Evolutionary conservation across 2,329 filamentous ascomycete genomes (phyloP).

Genomic region (Penicillium freii): DNA sequence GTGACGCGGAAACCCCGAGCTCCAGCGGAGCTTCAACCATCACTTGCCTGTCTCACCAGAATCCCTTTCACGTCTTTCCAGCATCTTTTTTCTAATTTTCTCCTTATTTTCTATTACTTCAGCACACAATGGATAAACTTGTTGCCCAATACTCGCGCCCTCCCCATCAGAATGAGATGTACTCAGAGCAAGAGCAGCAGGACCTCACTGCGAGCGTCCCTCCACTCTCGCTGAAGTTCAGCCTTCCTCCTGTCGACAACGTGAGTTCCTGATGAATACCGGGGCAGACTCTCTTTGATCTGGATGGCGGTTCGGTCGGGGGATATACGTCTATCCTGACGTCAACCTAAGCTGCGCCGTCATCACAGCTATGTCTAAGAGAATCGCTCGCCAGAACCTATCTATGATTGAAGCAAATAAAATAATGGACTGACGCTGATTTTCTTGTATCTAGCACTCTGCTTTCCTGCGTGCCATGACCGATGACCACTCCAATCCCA

Average conservation of each 20-base stretch:
- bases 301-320: conserved; percentile 2
- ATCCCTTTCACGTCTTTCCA: conserved; percentile 14
- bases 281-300: not conserved
- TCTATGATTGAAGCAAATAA: not conserved
- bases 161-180: conserved; percentile 69
- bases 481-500: conserved; percentile 94
- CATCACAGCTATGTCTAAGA: conserved; percentile 8
- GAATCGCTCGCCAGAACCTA: not conserved
- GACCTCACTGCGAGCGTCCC: conserved; percentile 69
- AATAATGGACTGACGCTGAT: conserved; percentile 5
- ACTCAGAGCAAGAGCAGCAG: conserved; percentile 69
- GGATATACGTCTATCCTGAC: conserved; percentile 4
- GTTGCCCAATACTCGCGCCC: conserved; percentile 88
- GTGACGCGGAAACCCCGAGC: conserved; percentile 37
- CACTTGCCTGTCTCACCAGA: conserved; percentile 16
- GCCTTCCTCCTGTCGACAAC: conserved; percentile 87
- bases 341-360: conserved; percentile 13
- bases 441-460: conserved; percentile 61
- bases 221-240: conserved; percentile 86
- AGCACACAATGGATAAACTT: conserved; percentile 75
- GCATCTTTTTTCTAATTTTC: conserved; percentile 4
- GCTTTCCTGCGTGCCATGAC: conserved; percentile 95
- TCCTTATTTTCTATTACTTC: conserved; percentile 2
- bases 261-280: conserved; percentile 52
- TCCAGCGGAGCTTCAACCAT: conserved; percentile 28